Evolutionary conservation across 441 rosid genomes (phyloP).

Genomic region (Rhodomyrtus psidioides): DNA sequence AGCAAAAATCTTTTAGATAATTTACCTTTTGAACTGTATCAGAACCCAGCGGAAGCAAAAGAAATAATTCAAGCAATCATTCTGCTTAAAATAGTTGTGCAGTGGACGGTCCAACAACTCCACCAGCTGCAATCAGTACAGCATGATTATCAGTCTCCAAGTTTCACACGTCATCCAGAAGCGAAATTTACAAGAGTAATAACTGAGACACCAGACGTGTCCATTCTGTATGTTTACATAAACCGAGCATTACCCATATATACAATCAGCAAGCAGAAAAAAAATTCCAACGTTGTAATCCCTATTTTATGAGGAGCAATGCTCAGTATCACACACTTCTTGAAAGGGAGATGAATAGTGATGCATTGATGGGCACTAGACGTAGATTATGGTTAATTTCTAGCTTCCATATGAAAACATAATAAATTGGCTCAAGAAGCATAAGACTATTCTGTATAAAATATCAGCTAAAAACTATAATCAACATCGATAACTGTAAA

Average conservation of each 20-base stretch:
- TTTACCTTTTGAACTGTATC: constrained; percentile 85
- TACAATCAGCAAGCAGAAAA: not conserved
- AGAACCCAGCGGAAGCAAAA: constrained; percentile 99
- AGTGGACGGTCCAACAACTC: constrained; percentile 86
- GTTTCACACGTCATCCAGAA: not conserved
- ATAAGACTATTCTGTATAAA: not conserved
- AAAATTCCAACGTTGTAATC: not conserved
- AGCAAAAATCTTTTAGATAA: not conserved
- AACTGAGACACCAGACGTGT: not conserved
- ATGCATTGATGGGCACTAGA: not conserved
- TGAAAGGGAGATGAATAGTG: not conserved
- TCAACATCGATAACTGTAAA: not conserved
- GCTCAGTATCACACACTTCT: not conserved
- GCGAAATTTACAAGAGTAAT: not conserved
- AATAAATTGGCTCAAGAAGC: not conserved
- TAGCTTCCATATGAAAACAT: not conserved
- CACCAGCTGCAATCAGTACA: constrained; percentile 60
- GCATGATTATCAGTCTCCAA: constrained; percentile 3
- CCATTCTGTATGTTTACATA: not conserved
- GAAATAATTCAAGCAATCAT: constrained; percentile 97
- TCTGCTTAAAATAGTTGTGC: constrained; percentile 85
- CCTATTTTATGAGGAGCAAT: not conserved
- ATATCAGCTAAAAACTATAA: not conserved
- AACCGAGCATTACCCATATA: not conserved
- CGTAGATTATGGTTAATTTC: not conserved